These are phyloP conservation scores for Leptographium radiaticola DNA, from an alignment of 2,329 filamentous ascomycete genomes.

Conservation along the genomic window DNA sequence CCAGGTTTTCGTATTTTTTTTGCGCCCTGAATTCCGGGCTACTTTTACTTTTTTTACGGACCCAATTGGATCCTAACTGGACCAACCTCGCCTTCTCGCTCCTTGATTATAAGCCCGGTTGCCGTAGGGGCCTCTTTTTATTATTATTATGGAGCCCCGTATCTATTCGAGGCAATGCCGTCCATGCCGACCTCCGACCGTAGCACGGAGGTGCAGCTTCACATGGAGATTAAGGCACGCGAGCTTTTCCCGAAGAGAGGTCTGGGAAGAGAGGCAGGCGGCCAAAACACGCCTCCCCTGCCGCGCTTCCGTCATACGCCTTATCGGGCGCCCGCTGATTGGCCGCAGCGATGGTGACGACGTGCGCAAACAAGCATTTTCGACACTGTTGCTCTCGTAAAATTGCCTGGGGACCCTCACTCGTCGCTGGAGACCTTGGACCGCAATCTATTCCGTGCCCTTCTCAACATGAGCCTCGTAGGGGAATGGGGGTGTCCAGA, in stretches of 20 bases:
- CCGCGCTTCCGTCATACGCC: neutral
- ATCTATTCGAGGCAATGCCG: neutral
- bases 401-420: too few species aligned
- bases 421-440: too few species aligned
- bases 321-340: neutral
- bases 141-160: neutral
- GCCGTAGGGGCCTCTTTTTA: neutral
- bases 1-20: neutral
- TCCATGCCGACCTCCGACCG: conserved; percentile 1
- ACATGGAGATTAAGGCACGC: conserved; percentile 2
- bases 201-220: neutral
- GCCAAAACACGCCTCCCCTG: neutral
- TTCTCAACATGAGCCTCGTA: too few species aligned
- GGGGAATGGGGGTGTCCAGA: neutral
- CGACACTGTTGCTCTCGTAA: too few species aligned
- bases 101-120: neutral
- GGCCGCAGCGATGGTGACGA: neutral
- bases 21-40: neutral
- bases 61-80: neutral
- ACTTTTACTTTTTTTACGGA: neutral
- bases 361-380: too few species aligned
- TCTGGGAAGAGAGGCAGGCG: neutral
- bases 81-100: neutral
- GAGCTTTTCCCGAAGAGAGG: conserved; percentile 1
- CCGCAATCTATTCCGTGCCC: too few species aligned